Base-by-base conservation (phyloP, 164 flowering plant species). In the Sedum album region DNA sequence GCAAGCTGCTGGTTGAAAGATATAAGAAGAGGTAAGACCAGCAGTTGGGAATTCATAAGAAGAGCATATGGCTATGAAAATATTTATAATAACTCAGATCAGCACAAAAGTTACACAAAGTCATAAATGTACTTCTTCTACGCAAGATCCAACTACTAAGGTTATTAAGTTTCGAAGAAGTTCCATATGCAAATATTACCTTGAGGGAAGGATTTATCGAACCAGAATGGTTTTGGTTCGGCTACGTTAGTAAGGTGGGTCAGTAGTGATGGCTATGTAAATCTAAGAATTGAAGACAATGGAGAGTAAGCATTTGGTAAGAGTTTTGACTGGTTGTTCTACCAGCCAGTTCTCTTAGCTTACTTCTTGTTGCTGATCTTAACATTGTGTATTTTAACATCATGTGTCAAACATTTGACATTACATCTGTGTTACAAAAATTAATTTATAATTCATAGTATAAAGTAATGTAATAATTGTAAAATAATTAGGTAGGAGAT, bases 401-500 rank as follows among this genome's bases (percentile, higher is more conserved):
- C n/a, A n/a, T n/a, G n/a, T n/a, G n/a, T n/a, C n/a, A n/a, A n/a
- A 9, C 25, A n/a, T 21, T 21, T 13, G 17, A 15, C 48, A 44
- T 44, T 44, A 17, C 17, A 44, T 44, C 5, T 6, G 5, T 51
- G 57, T 51, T 51, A n/a, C n/a, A n/a, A n/a, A n/a, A 51, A 6
- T n/a, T n/a, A 51, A 51, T 51, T 51, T 6, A 6, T 51, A 21
- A 11, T 51, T 51, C 9, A n/a, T n/a, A 23, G n/a, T n/a, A n/a
- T n/a, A 6, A n/a, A 23, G 31, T 20, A 26, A 28, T 13, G 10
- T 14, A 28, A 26, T 28, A 9, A 9, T n/a, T n/a, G n/a, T n/a
- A n/a, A n/a, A 33, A 57, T 28, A 28, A 57, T 57, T 57, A 57
- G 62, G 33, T 57, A 33, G 62, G 62, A 57, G 62, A 57, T 57